These are phyloP conservation scores for Exophiala phaeomuriformis DNA, from an alignment of 2,329 filamentous ascomycete genomes.

Conservation along the genomic window DNA sequence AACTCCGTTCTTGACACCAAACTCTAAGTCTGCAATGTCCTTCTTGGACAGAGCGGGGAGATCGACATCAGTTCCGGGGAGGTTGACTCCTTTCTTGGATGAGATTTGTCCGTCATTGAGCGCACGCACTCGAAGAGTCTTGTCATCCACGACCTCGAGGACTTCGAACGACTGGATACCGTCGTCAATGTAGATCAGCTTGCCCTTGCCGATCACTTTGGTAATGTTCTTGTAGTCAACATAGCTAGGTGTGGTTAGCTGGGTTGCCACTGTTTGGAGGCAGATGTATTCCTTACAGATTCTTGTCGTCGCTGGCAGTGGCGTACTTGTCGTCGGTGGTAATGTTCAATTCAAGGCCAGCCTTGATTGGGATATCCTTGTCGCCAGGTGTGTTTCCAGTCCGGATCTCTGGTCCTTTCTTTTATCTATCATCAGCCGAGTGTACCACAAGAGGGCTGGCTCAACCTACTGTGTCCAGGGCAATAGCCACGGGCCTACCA, in stretches of 20 bases:
- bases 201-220: constrained; percentile 86
- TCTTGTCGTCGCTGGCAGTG: constrained; percentile 73
- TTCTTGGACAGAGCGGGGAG: constrained; percentile 96
- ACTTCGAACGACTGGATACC: constrained; percentile 97
- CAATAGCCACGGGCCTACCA: constrained; percentile 90
- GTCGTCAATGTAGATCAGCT: constrained; percentile 96
- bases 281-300: constrained; percentile 61
- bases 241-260: constrained; percentile 52
- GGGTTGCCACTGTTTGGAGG: background rate
- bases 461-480: constrained; percentile 65
- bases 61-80: constrained; percentile 97
- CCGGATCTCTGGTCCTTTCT: constrained; percentile 81
- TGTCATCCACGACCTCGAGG: constrained; percentile 73
- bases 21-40: constrained; percentile 87
- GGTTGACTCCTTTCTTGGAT: constrained; percentile 98
- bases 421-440: constrained; percentile 29
- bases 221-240: constrained; percentile 99
- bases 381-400: constrained; percentile 67
- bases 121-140: constrained; percentile 79
- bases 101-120: constrained; percentile 99
- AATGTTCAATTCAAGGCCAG: constrained; percentile 82
- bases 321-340: constrained; percentile 94
- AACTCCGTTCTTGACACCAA: constrained; percentile 96
- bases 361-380: constrained; percentile 70
- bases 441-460: background rate